Conservation (phyloP, 2,329 filamentous ascomycete genomes). For the Claviceps fusiformis region DNA sequence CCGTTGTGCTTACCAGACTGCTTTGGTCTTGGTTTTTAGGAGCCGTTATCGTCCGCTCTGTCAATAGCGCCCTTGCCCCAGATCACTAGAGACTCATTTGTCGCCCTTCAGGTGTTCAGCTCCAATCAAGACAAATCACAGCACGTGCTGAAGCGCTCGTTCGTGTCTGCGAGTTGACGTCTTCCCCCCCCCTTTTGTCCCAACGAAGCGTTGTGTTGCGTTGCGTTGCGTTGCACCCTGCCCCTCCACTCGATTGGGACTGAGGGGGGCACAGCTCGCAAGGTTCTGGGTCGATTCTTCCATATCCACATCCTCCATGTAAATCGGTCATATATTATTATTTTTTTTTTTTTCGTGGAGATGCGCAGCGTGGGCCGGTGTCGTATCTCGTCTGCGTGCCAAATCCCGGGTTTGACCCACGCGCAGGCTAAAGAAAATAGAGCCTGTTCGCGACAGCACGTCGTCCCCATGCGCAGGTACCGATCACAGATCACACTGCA, state of each 20-base stretch:
- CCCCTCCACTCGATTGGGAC: background rate
- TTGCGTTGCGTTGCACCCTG: background rate
- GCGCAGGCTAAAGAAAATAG: background rate
- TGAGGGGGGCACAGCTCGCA: background rate
- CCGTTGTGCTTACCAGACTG: background rate
- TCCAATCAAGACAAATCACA: background rate
- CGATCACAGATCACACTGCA: background rate
- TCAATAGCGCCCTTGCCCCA: background rate
- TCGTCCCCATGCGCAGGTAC: background rate
- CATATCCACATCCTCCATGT: background rate
- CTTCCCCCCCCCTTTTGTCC: background rate
- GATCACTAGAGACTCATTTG: background rate
- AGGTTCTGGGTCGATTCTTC: background rate
- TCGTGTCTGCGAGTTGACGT: background rate
- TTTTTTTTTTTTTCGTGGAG: background rate
- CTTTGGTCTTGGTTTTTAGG: background rate
- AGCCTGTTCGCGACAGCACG: background rate
- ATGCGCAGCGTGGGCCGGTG: background rate
- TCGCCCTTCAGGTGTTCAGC: background rate
- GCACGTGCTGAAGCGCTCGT: background rate
- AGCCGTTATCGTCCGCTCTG: background rate
- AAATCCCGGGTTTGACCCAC: background rate
- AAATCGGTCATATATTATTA: background rate
- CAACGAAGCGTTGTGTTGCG: background rate
- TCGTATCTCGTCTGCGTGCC: conserved; percentile 1